Evolutionary conservation across 768 basidiomycete species (phyloP), one percentile per base, ranked within the genome.

Genomic region (Postia placenta): DNA sequence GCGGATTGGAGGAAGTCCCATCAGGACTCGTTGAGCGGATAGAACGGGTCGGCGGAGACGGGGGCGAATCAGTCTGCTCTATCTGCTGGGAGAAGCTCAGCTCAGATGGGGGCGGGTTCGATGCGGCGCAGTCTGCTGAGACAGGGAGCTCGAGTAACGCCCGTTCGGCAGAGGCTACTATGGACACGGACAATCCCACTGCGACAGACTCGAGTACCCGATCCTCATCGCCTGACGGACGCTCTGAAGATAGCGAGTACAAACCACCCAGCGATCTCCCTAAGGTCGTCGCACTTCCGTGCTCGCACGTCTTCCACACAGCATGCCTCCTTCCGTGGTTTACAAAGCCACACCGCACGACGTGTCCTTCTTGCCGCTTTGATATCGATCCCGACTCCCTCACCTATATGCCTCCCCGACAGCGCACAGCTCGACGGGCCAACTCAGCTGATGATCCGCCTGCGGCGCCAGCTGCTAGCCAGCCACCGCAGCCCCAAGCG

Each of bases 261-360:
- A 9, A 28, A 11, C 14, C 42, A 11, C 9, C 11, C 42, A 38
- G 27, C 15, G 27, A 45, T 11, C 28, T 42, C 11, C 69, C 65
- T 22, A 76, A 69, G 57, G 76, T 90, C 42, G 79, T 90, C 28
- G 69, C 80, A 2, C 75, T 91, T 7, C 88, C 88, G 3, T 91
- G 88, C 59, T 79, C 86, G 6, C 88, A 91, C 62, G 80, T 87
- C 45, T 91, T 90, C 69, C 88, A 91, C 56, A 76, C 85, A 1
- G 72, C 80, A 0, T 91, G 88, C 64, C 75, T 91, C 28, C 62
- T 85, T 9, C 88, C 88, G 1, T 91, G 88, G 88, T 91, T 91
- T 64, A 79, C 87, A 2, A 73, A 85, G 49, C 84, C 87, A 11
- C 74, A 72, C 37, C 84, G 85, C 55, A 89, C 88, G 17, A 90